These are phyloP conservation scores for Lentinula novae-zelandiae DNA, from an alignment of 1,284 basidiomycete species.

Conservation along the genomic window DNA sequence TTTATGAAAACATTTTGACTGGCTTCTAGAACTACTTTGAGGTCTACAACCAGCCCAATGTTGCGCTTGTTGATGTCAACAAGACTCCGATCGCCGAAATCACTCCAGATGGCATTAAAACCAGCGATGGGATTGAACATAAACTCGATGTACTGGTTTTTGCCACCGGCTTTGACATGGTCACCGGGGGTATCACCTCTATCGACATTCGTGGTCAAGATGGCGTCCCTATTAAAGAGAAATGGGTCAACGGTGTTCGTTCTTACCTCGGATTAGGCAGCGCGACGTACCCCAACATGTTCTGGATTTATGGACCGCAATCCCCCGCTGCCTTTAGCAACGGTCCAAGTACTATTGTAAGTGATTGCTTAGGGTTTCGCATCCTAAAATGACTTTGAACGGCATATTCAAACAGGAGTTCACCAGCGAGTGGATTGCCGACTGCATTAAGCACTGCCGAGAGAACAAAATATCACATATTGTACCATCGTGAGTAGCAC, in stretches of 20 bases:
- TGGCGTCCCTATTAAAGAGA: constrained; percentile 20
- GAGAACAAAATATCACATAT: constrained; percentile 16
- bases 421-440: constrained; percentile 23
- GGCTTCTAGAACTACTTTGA: constrained; percentile 18
- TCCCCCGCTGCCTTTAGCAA: constrained; percentile 24
- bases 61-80: constrained; percentile 20
- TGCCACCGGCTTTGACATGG: constrained; percentile 25
- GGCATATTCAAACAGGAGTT: constrained; percentile 17
- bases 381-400: not conserved
- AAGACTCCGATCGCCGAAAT: constrained; percentile 22
- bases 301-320: constrained; percentile 25
- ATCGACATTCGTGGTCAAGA: constrained; percentile 23
- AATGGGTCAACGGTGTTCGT: constrained; percentile 21
- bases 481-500: constrained; percentile 10
- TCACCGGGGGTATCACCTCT: constrained; percentile 23
- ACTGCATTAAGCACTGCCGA: constrained; percentile 19
- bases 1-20: not conserved
- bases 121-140: constrained; percentile 20
- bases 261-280: constrained; percentile 22
- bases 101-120: constrained; percentile 21
- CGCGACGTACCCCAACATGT: constrained; percentile 23
- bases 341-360: constrained; percentile 22
- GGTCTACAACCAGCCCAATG: constrained; percentile 24
- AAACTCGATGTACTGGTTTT: constrained; percentile 22
- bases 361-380: not conserved